Evolutionary conservation across 2,329 filamentous ascomycete genomes (phyloP).

Genomic region (Fusarium sp.): DNA sequence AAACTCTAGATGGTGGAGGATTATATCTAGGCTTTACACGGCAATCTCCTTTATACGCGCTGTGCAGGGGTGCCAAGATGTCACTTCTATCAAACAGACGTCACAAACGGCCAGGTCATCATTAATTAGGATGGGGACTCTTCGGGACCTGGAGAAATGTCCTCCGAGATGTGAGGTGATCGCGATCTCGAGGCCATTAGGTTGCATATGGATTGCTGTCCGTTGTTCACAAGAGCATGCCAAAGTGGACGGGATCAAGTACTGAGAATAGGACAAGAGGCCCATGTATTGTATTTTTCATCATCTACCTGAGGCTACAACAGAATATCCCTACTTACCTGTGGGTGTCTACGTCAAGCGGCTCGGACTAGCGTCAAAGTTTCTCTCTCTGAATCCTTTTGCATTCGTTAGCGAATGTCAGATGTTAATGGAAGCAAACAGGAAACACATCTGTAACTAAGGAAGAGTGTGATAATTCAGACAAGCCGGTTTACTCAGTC

Average conservation of each 20-base stretch:
- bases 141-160: not conserved
- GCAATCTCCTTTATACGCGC: slow-evolving; percentile 6
- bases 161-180: not conserved
- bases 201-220: not conserved
- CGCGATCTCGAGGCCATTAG: not conserved
- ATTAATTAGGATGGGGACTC: not conserved
- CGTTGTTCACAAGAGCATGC: not conserved
- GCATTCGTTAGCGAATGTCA: slow-evolving; percentile 23
- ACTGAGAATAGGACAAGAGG: not conserved
- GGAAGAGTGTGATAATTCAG: slow-evolving; percentile 53
- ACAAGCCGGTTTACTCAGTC: slow-evolving; percentile 79
- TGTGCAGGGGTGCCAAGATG: not conserved
- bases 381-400: slow-evolving; percentile 4
- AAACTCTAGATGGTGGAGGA: not conserved
- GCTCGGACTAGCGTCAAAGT: not conserved
- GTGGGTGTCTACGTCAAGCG: not conserved
- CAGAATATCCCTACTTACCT: not conserved
- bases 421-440: not conserved
- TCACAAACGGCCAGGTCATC: not conserved
- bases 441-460: slow-evolving; percentile 2
- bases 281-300: not conserved
- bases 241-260: not conserved
- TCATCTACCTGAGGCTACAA: not conserved
- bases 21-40: not conserved
- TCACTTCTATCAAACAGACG: not conserved